Evolutionary conservation across 2,329 filamentous ascomycete genomes (phyloP).

Genomic region (Penicillium verrucosum): DNA sequence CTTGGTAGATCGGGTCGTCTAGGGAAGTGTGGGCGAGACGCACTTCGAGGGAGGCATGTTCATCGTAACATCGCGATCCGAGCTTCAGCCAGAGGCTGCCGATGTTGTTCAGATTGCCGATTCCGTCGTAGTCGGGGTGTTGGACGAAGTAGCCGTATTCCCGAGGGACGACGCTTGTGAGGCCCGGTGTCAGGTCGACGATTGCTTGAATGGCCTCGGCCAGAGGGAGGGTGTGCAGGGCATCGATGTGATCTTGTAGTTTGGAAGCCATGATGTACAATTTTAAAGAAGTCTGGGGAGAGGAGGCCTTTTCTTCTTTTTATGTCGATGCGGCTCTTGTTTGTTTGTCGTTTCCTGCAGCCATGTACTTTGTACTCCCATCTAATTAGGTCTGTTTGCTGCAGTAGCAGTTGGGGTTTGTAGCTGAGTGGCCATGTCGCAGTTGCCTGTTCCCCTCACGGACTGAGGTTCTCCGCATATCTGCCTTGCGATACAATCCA

Average conservation of each 20-base stretch:
- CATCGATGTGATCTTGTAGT: conserved; percentile 12
- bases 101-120: conserved; percentile 16
- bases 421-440: background rate
- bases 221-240: conserved; percentile 11
- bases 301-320: background rate
- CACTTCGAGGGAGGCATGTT: conserved; percentile 16
- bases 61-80: conserved; percentile 9
- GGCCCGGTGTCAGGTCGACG: conserved; percentile 8
- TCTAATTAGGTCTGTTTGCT: background rate
- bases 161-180: conserved; percentile 13
- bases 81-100: conserved; percentile 12
- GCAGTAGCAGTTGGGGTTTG: background rate
- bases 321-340: background rate
- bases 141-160: conserved; percentile 11
- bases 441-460: background rate
- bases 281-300: background rate
- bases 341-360: background rate
- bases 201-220: conserved; percentile 11
- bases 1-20: conserved; percentile 10
- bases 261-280: background rate
- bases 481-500: background rate
- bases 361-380: background rate
- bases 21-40: conserved; percentile 16
- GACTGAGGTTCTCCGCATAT: background rate
- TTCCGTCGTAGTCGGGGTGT: conserved; percentile 14